Evolutionary conservation across 2,329 filamentous ascomycete species (phyloP), one percentile per base, ranked within the genome.

Genomic region (Cladosporium sp.): DNA sequence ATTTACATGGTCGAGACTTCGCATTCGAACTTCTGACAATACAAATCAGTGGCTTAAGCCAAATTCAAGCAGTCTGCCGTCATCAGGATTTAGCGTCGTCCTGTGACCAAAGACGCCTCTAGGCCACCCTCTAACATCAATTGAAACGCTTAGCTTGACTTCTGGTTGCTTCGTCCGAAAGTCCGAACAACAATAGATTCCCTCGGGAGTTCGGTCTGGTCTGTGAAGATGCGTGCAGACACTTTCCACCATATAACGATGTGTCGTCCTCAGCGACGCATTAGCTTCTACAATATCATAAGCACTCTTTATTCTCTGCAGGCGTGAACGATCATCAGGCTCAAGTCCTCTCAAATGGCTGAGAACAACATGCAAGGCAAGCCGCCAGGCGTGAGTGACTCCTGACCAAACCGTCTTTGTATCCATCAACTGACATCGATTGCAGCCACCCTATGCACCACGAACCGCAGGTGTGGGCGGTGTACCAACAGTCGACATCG

Each of bases 401-500:
- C 22, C 3, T 10, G 6, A 39, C 15, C 3, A n/a, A 19, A n/a
- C 13, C n/a, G 7, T 25, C 15, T 32, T 28, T 9, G n/a, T 19
- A 20, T 32, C 2, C 0, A 10, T 19, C 1, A n/a, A 10, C 19
- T 40, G 15, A 60, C 50, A 40, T 35, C 52, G 22, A 53, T 13
- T n/a, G 34, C 28, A 69, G 59, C 66, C 68, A 15, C 69, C 68
- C 3, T 71, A 71, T 28, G 48, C 62, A 1, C 60, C 64, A 1
- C 60, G 56, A n/a, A 64, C 60, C 22, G 66, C 69, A 66, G 51
- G 61, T 8, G 55, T 75, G 3, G 77, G 77, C 19, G 76, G 75
- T 2, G 56, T 59, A 34, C 68, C 75, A 9, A 66, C 66, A 1
- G 66, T 71, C 40, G 53, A 57, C 5, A 57, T 74, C 53, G 76